Evolutionary conservation across 768 basidiomycete genomes (phyloP).

Genomic region (Mycena latifolia): DNA sequence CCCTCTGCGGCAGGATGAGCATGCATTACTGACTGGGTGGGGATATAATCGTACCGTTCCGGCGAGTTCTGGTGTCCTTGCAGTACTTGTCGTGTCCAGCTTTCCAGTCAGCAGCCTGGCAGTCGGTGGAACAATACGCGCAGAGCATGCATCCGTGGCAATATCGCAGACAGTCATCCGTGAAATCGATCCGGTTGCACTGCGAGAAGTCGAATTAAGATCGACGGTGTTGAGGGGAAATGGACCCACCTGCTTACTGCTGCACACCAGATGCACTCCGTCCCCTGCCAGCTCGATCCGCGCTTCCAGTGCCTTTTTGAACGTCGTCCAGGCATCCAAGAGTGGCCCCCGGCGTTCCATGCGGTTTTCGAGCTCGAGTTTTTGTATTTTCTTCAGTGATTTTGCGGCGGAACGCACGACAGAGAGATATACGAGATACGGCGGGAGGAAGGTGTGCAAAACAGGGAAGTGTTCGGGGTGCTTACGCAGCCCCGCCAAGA

Average conservation of each 20-base stretch:
- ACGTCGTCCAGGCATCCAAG: slow-evolving; percentile 3
- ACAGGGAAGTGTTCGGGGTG: slow-evolving; percentile 1
- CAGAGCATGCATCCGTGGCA: slow-evolving; percentile 12
- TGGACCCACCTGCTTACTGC: slow-evolving; percentile 1
- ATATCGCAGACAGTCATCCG: slow-evolving; percentile 15
- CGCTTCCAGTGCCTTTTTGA: slow-evolving; percentile 11
- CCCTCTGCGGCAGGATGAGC: neutral
- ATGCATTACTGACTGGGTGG: neutral
- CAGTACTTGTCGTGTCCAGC: slow-evolving; percentile 5
- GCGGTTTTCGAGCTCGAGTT: neutral
- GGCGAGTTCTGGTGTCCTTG: slow-evolving; percentile 3
- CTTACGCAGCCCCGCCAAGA: neutral
- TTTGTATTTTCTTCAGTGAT: slow-evolving; percentile 8
- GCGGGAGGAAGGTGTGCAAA: neutral
- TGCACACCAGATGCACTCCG: slow-evolving; percentile 6
- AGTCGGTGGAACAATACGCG: slow-evolving; percentile 16
- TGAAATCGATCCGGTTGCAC: slow-evolving; percentile 22
- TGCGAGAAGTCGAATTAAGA: neutral
- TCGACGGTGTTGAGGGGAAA: neutral
- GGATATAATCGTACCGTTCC: neutral
- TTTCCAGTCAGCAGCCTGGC: slow-evolving; percentile 11
- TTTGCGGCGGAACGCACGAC: slow-evolving; percentile 20
- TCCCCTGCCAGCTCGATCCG: slow-evolving; percentile 15
- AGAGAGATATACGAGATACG: slow-evolving; percentile 7
- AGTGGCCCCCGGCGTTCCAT: slow-evolving; percentile 16